Evolutionary conservation across 331 rosid species (phyloP).

Genomic region (Dryas integrifolia): DNA sequence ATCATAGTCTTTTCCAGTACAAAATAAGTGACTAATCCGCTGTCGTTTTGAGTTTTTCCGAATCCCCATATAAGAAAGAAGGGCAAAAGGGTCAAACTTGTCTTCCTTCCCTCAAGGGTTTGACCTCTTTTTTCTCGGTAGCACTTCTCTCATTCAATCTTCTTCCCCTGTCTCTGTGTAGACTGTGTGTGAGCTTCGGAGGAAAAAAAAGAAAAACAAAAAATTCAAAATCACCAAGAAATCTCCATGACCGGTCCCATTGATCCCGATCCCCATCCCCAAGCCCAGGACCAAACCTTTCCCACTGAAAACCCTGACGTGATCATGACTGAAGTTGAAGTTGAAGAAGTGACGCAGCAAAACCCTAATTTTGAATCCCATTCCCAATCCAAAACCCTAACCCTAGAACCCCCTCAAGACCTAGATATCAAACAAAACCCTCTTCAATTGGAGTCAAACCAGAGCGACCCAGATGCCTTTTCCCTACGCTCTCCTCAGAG

Average conservation of each 20-base stretch:
- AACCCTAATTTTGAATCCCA: slow-evolving; percentile 29
- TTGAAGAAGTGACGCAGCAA: not conserved
- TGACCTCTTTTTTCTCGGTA: no score
- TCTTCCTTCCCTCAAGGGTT: no score
- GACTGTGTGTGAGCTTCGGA: not conserved
- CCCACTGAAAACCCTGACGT: not conserved
- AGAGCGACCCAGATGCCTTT: slow-evolving; percentile 25
- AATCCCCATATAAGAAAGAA: no score
- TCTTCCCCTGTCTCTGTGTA: not conserved
- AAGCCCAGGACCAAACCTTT: no score
- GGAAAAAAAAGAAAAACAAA: no score
- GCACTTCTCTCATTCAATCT: no score
- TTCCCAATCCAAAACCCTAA: slow-evolving; percentile 43
- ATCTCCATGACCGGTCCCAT: not conserved
- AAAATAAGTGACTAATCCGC: no score
- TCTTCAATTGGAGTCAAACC: slow-evolving; percentile 19
- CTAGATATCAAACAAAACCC: slow-evolving; percentile 23
- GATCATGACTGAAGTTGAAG: not conserved
- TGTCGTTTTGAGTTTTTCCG: no score
- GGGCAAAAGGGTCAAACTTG: no score
- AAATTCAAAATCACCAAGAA: not conserved
- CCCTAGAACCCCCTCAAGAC: slow-evolving; percentile 24
- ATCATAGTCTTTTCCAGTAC: no score
- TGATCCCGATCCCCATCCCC: no score
- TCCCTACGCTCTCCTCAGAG: slow-evolving; percentile 28